Conservation (phyloP, 2,329 filamentous ascomycete genomes). For the Verticillium klebahnii region DNA sequence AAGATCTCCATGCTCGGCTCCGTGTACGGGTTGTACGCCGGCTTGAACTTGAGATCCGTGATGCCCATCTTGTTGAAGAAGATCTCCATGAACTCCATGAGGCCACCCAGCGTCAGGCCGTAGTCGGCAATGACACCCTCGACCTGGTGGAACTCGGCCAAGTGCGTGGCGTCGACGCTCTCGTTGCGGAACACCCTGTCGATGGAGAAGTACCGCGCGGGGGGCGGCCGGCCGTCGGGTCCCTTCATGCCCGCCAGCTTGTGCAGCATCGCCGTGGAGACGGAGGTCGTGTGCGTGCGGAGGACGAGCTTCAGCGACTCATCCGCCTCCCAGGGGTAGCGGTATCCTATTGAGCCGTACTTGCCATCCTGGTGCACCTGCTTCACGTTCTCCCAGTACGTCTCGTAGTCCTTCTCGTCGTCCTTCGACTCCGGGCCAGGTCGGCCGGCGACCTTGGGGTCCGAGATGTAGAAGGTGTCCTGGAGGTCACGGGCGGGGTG, state of each 20-base stretch:
- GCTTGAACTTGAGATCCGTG: conserved; percentile 82
- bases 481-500: conserved; percentile 95
- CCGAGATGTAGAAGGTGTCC: conserved; percentile 97
- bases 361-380: conserved; percentile 87
- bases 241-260: conserved; percentile 80
- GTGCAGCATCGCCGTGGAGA: conserved; percentile 86
- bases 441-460: conserved; percentile 71
- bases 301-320: conserved; percentile 86
- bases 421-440: conserved; percentile 53
- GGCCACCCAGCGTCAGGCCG: conserved; percentile 81
- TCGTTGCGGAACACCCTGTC: conserved; percentile 98
- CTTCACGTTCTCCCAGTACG: conserved; percentile 85
- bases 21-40: conserved; percentile 92
- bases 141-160: conserved; percentile 97
- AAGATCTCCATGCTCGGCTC: conserved; percentile 99
- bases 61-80: conserved; percentile 98
- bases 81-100: conserved; percentile 89
- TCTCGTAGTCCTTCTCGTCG: conserved; percentile 64
- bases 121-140: conserved; percentile 99
- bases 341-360: conserved; percentile 92
- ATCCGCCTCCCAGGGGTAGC: conserved; percentile 87
- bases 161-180: conserved; percentile 91
- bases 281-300: conserved; percentile 91
- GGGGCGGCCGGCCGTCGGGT: conserved; percentile 58
- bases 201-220: conserved; percentile 96